Evolutionary conservation across 768 basidiomycete species (phyloP), one percentile per base, ranked within the genome.

Genomic region (Harrya chromipes): DNA sequence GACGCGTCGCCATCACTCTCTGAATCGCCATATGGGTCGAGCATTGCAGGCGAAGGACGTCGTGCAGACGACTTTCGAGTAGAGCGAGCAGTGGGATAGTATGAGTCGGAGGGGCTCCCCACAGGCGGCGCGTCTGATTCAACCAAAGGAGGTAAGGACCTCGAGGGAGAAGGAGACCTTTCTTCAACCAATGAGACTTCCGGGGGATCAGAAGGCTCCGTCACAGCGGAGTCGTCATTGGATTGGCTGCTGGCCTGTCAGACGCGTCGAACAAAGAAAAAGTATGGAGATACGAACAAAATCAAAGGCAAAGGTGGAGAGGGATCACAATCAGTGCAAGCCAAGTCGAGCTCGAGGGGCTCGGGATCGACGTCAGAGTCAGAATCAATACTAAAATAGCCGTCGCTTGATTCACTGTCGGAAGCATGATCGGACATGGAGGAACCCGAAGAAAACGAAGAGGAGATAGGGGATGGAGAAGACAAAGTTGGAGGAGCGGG

Each of bases 1-100:
- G 68, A 61, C 8, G 60, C 70, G 48, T 72, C 66, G 9, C 63
- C 70, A n/a, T 72, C 70, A 52, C 70, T 70, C 38, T 75, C 69
- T 24, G 61, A 62, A 48, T 72, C 63, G 6, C 49, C 63, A 21
- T 73, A 71, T 16, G 68, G 61, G 17, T 64, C 64, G 13, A 31
- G 41, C 23, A 40, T 38, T 24, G 37, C 33, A 29, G 46, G 43
- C 7, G 24, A 41, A 38, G 16, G 31, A 29, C 38, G 40, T 13
- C 52, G 43, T 19, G 35, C 27, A 9, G 40, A 46, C n/a, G 41
- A 49, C 24, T 46, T 48, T 35, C 57, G 51, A n/a, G 46, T 34
- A 13, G 26, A 48, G 20, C 65, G 68, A 40, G 54, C 36, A 7
- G 37, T 34, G 35, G 54, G 55, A 33, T 34, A 47, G 23, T 54